Conservation (phyloP, 441 rosid species). For the Corymbia citriodora region DNA sequence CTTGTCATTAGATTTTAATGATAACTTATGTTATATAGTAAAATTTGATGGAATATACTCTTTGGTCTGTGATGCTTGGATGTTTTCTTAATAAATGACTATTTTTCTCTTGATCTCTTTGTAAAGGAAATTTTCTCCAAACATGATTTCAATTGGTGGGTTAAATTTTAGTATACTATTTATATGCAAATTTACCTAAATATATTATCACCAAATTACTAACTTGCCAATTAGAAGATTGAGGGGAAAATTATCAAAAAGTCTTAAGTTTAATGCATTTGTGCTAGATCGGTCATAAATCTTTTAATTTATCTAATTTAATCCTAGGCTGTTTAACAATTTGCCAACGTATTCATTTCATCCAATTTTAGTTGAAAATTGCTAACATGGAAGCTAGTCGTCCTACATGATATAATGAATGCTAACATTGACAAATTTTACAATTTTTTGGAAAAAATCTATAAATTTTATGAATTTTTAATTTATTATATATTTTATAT, state of each 20-base stretch:
- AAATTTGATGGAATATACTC: background rate
- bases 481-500: no score
- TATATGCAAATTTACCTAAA: background rate
- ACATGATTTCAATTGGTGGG: background rate
- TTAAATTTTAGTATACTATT: background rate
- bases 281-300: background rate
- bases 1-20: background rate
- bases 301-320: background rate
- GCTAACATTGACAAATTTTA: background rate
- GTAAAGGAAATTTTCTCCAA: background rate
- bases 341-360: no score
- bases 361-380: no score
- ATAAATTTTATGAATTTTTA: background rate
- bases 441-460: background rate
- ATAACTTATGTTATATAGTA: background rate
- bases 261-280: background rate
- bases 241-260: background rate
- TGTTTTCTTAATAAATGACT: background rate
- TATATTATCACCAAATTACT: background rate
- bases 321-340: background rate
- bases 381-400: no score
- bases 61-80: background rate
- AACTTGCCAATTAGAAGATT: background rate
- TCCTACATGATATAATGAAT: rapidly evolving
- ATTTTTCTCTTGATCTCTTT: background rate